These are phyloP conservation scores for Spinellus fusiger DNA, from an alignment of 192 early-diverging fungal genomes.

Conservation along the genomic window DNA sequence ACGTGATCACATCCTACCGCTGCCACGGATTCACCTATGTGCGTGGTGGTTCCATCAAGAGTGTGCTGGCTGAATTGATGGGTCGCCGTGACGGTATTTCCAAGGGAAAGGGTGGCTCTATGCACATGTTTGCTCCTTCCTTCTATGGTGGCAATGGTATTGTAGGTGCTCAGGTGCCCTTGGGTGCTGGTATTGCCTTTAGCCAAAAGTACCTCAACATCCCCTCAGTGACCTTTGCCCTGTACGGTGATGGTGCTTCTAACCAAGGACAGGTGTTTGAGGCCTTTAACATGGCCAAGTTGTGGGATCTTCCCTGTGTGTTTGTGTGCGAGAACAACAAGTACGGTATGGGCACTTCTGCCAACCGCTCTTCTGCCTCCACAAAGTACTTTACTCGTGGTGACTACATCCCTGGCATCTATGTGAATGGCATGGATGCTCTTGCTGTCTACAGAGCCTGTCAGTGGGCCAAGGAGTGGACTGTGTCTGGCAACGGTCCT, in stretches of 20 bases:
- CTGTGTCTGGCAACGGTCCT: slow-evolving; percentile 77
- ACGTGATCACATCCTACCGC: slow-evolving; percentile 95
- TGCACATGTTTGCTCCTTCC: slow-evolving; percentile 96
- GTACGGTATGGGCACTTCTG: slow-evolving; percentile 97
- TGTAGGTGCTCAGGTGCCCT: slow-evolving; percentile 92
- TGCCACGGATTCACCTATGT: slow-evolving; percentile 96
- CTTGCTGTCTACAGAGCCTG: slow-evolving; percentile 87
- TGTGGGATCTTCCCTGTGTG: slow-evolving; percentile 88
- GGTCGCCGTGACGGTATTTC: slow-evolving; percentile 83
- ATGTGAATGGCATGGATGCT: slow-evolving; percentile 90
- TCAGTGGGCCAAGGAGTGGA: slow-evolving; percentile 81
- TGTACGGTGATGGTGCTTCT: slow-evolving; percentile 97
- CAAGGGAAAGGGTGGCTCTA: slow-evolving; percentile 97
- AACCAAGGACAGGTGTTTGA: slow-evolving; percentile 99
- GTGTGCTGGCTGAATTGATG: slow-evolving; percentile 75
- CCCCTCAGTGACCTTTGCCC: slow-evolving; percentile 76
- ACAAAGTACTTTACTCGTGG: slow-evolving; percentile 93
- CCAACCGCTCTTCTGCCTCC: slow-evolving; percentile 83
- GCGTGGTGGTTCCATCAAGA: slow-evolving; percentile 64
- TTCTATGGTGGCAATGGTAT: slow-evolving; percentile 99
- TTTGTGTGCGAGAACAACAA: slow-evolving; percentile 99
- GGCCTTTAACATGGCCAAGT: slow-evolving; percentile 98
- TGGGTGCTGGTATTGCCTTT: slow-evolving; percentile 83
- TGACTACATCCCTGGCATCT: slow-evolving; percentile 95
- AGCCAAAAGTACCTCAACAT: slow-evolving; percentile 86